Evolutionary conservation across 768 basidiomycete species (phyloP), one percentile per base, ranked within the genome.

Genomic region (Podaxis sp.): DNA sequence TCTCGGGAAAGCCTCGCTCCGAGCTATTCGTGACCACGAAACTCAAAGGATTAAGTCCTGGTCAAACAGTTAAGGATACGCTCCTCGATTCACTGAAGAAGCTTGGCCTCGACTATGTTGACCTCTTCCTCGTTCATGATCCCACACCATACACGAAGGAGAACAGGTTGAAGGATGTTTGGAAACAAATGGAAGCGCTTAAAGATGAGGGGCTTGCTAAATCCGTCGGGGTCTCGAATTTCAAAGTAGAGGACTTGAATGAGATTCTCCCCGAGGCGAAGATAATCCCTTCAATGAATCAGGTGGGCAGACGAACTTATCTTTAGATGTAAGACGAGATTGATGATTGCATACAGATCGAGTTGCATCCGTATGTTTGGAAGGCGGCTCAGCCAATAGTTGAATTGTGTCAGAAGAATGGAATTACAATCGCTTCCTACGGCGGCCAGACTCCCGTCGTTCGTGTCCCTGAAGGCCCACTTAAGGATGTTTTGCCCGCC

Each of bases 181-280:
- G 89, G 88, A 77, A 77, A 52, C 82, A 75, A 4, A 81, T 90
- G 81, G 87, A 89, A 67, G 81, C 79, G 43, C 73, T 84, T 40
- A 77, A 85, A 67, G 68, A 68, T 22, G 80, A 75, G 4, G 80
- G 81, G 2, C 67, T 82, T 51, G 73, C 80, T 41, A 82, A 76
- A 65, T 84, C 85, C 55, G 87, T 91, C 55, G 89, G 89, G 3
- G 87, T 91, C 22, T 86, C 85, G 66, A 91, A 91, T 72, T 91
- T 87, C 73, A 75, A 68, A 29, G 76, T 88, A 41, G 71, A 79
- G 33, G 77, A 85, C 66, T 72, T 92, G 60, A 72, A 87, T 68
- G 73, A 75, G 24, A 72, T 91, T 8, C 62, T 88, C 57, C 79
- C 81, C 43, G 72, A 66, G 5, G 85, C 83, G 3, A 79, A 77